A percentile compares a stretch with the other conserved stretches of the same genome.
Conservation (phyloP, 306 rosid species). For the Purshia tridentata region DNA sequence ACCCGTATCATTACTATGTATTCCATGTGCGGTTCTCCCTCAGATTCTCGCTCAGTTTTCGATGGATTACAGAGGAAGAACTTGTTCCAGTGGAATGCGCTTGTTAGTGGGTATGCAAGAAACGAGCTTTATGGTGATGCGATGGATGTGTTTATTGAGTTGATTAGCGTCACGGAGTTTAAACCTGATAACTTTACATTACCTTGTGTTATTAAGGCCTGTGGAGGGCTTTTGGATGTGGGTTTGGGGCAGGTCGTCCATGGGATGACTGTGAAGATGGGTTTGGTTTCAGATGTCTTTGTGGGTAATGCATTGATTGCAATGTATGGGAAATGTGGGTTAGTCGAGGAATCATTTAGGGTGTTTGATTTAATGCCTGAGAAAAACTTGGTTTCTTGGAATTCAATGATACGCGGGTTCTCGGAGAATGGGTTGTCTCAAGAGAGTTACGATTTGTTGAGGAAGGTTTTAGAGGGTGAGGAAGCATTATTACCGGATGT, state of each 20-base stretch:
- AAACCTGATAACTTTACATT: constrained; percentile 69
- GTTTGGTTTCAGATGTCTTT: constrained; percentile 52
- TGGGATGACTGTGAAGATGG: constrained; percentile 60
- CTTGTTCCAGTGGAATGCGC: constrained; percentile 71
- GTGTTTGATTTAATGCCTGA: constrained; percentile 59
- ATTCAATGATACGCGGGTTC: constrained; percentile 57
- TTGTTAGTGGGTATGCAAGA: constrained; percentile 55
- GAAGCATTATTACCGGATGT: constrained; percentile 61
- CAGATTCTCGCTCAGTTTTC: constrained; percentile 56
- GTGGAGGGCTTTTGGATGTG: constrained; percentile 46
- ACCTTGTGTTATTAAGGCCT: constrained; percentile 70
- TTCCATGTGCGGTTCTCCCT: constrained; percentile 56
- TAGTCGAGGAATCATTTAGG: constrained; percentile 43
- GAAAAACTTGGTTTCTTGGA: constrained; percentile 77
- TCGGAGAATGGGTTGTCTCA: constrained; percentile 51
- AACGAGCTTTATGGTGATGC: constrained; percentile 55
- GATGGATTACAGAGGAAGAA: constrained; percentile 44
- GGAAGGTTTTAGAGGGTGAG: constrained; percentile 40
- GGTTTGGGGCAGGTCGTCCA: constrained; percentile 54
- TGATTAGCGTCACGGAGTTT: constrained; percentile 46
- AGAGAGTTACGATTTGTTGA: constrained; percentile 40
- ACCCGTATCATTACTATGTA: constrained; percentile 76
- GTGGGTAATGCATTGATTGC: constrained; percentile 69
- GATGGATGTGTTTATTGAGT: constrained; percentile 38
- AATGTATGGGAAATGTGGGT: constrained; percentile 62